Percentiles rank a stretch among this genome's conserved stretches.
Conservation (phyloP, 139 green algal genomes). For the Coelastrella sp. region DNA sequence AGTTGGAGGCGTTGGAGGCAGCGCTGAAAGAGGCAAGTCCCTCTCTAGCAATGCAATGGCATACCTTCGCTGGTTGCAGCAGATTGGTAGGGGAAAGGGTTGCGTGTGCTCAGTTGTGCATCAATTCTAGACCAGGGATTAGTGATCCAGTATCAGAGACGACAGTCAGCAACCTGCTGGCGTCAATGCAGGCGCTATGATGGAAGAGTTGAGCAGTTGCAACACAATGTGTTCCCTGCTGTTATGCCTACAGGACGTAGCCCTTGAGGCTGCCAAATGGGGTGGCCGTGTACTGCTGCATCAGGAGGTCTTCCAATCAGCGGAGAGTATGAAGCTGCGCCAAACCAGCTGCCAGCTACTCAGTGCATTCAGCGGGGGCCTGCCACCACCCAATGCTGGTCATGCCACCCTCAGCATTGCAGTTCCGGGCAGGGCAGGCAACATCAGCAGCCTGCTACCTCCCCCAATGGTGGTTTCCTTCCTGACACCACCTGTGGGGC, state of each 20-base stretch:
- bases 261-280: constrained; percentile 74
- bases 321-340: neutral
- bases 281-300: constrained; percentile 84
- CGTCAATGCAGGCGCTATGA: too few species aligned
- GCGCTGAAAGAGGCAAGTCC: constrained; percentile 52
- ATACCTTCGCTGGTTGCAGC: neutral
- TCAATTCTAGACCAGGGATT: too few species aligned
- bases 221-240: neutral
- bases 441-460: neutral
- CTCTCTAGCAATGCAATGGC: neutral
- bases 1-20: constrained; percentile 75
- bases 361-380: neutral
- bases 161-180: too few species aligned
- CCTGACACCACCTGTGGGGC: constrained; percentile 22
- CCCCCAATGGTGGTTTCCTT: constrained; percentile 20
- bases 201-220: too few species aligned
- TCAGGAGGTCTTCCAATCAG: constrained; percentile 58
- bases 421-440: neutral
- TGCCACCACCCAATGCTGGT: neutral
- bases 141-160: too few species aligned
- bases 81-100: neutral
- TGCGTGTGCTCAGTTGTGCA: neutral
- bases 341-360: neutral
- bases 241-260: constrained; percentile 56
- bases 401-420: neutral